phyloP scores from a whole-genome alignment of 73 alveolate species.

The Stentor roeselii region DNA sequence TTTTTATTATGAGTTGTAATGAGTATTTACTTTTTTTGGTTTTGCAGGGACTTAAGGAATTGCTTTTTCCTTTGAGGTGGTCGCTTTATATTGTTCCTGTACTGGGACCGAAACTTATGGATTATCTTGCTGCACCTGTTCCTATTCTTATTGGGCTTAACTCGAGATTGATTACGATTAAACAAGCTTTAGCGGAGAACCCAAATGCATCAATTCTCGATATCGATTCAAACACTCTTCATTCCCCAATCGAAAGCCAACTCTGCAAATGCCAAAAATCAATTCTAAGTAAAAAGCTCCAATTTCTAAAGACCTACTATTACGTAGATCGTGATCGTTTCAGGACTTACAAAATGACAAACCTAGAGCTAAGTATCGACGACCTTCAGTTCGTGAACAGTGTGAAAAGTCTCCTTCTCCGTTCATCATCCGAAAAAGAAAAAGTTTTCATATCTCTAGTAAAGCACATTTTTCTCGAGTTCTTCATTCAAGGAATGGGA shows the following conservation, averaged over 20 bases:
- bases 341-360: background rate
- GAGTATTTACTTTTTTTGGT: constrained; percentile 11
- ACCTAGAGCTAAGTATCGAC: background rate
- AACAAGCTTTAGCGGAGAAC: background rate
- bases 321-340: constrained; percentile 5
- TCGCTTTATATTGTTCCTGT: background rate
- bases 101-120: background rate
- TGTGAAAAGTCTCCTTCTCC: background rate
- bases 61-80: constrained; percentile 22
- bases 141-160: constrained; percentile 18
- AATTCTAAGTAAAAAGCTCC: background rate
- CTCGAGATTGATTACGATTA: background rate
- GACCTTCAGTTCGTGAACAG: background rate
- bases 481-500: background rate
- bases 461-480: background rate
- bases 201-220: background rate
- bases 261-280: constrained; percentile 15
- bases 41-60: background rate
- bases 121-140: background rate
- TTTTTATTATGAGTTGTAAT: background rate
- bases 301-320: background rate
- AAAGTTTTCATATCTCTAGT: background rate
- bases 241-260: background rate
- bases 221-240: constrained; percentile 6
- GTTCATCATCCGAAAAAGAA: background rate